phyloP scores from a whole-genome alignment of 345 rosid genomes.

The Laguncularia racemosa region DNA sequence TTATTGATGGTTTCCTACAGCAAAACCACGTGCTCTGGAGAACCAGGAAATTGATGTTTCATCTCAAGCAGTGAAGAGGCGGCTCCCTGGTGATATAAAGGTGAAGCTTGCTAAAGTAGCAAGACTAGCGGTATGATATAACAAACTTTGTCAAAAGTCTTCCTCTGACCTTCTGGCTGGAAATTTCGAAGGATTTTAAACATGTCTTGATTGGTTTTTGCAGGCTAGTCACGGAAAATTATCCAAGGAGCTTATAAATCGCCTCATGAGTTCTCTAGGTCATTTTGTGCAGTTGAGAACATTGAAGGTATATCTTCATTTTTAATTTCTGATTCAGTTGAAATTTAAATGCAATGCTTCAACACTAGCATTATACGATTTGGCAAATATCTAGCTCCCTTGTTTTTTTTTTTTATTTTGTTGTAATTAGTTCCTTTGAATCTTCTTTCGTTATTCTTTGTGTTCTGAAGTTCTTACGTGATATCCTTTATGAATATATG shows the following conservation, averaged over 20 bases:
- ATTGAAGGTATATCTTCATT: slow-evolving; percentile 53
- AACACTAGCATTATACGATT: too few relatives aligned
- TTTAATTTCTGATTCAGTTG: too few relatives aligned
- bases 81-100: slow-evolving; percentile 19
- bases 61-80: slow-evolving; percentile 22
- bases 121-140: slow-evolving; percentile 14
- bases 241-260: slow-evolving; percentile 70
- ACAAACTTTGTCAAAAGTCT: neutral
- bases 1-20: slow-evolving; percentile 32
- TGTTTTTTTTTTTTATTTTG: too few relatives aligned
- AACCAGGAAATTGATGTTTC: slow-evolving; percentile 71
- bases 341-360: too few relatives aligned
- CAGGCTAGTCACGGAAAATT: slow-evolving; percentile 77
- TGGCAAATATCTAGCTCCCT: too few relatives aligned
- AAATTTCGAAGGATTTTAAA: too few relatives aligned
- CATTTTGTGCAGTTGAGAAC: slow-evolving; percentile 87
- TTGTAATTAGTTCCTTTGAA: too few relatives aligned
- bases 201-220: slow-evolving; percentile 16
- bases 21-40: slow-evolving; percentile 67
- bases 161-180: too few relatives aligned
- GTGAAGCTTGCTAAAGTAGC: slow-evolving; percentile 25
- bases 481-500: too few relatives aligned
- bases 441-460: too few relatives aligned
- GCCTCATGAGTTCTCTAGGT: slow-evolving; percentile 85
- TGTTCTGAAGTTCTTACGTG: too few relatives aligned